These are phyloP conservation scores for Populus tremula DNA, from an alignment of 345 rosid genomes.

Conservation along the genomic window DNA sequence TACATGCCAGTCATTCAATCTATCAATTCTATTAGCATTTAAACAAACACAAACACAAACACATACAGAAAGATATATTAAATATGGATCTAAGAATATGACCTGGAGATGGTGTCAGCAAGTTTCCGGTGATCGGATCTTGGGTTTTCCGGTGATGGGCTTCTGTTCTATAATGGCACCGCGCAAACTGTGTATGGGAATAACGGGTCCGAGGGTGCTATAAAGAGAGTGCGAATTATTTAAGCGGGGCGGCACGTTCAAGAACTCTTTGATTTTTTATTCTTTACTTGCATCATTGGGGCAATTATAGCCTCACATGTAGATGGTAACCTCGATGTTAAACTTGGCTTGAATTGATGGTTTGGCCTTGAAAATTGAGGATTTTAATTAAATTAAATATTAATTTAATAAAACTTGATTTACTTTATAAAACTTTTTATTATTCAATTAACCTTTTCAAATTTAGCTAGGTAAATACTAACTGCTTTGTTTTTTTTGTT, in stretches of 20 bases:
- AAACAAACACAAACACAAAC: not conserved
- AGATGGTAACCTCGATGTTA: too few relatives aligned
- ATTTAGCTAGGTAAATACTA: too few relatives aligned
- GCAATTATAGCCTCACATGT: not conserved
- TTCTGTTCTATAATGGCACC: not conserved
- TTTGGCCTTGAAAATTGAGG: too few relatives aligned
- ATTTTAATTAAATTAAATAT: too few relatives aligned
- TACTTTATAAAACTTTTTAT: too few relatives aligned
- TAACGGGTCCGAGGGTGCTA: not conserved
- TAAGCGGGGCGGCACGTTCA: not conserved
- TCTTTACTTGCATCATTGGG: not conserved
- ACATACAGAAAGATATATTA: not conserved
- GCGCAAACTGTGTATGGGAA: not conserved
- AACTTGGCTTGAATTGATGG: too few relatives aligned
- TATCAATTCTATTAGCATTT: not conserved
- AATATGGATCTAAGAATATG: not conserved
- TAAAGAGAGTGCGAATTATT: not conserved
- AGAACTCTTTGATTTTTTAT: not conserved
- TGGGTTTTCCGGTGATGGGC: not conserved
- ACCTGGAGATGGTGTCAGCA: not conserved
- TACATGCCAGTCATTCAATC: not conserved
- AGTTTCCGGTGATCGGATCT: not conserved
- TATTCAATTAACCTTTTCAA: too few relatives aligned
- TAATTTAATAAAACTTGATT: too few relatives aligned
- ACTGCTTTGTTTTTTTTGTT: too few relatives aligned